Evolutionary conservation across 1,284 basidiomycete species (phyloP), one percentile per base, ranked within the genome.

Genomic region (Puccinia polysora): DNA sequence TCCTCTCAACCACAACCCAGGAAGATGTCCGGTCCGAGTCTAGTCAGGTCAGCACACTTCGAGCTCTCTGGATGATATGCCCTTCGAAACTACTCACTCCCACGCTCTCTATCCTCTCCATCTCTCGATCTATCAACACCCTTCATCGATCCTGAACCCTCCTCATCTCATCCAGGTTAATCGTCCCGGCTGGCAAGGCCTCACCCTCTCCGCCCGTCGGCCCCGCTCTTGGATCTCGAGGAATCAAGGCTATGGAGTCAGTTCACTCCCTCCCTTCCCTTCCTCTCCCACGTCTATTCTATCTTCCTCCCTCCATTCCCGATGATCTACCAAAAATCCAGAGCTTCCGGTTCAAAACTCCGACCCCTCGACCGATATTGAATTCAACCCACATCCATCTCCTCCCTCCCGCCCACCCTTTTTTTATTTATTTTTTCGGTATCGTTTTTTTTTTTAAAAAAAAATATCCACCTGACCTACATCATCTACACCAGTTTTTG

Each of bases 221-320:
- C 77, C 95, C 96, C 67, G 94, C 94, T 23, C 86, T 97, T 65
- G 96, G 96, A 83, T 94, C 96, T 75, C 88, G 92, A 79, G 96
- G 96, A 78, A 93, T 99, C 76, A 97, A 97, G 82, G 95, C 94
- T 20, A 98, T 98, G 88, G 96, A 99, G 83, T 99, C 80, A 73
- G 75, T 79, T 79, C 28, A 53, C n/a, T 45, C 25, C 14, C 23
- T 38, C n/a, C n/a, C n/a, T n/a, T n/a, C n/a, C n/a, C n/a, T n/a
- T n/a, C n/a, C n/a, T n/a, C n/a, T n/a, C n/a, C n/a, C n/a, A n/a
- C 2, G 18, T 30, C 60, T 8, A 43, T 43, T 43, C 7, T 43
- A 43, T 43, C 7, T 43, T 7, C 40, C 7, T 43, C 18, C 40
- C 8, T 8, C 7, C 7, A 43, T 8, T 18, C 8, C 40, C 40